Evolutionary conservation across 495 filamentous ascomycete genomes (phyloP).

Genomic region (Penicillium steckii): DNA sequence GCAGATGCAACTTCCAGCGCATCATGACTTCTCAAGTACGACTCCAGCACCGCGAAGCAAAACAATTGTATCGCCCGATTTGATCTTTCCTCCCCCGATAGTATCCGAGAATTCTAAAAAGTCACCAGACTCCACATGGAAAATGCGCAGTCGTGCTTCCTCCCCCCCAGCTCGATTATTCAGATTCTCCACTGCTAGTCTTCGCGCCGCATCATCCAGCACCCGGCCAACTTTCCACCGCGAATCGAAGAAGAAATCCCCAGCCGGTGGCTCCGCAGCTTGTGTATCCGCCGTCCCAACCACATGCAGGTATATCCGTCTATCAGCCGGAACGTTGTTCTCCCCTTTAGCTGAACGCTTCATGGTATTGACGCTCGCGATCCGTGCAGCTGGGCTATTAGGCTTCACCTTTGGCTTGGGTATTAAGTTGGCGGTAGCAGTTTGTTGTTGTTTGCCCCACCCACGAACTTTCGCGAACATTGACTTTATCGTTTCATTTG

Average conservation of each 20-base stretch:
- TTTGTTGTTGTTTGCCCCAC: slow-evolving; percentile 66
- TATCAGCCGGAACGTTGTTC: slow-evolving; percentile 70
- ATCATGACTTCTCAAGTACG: slow-evolving; percentile 41
- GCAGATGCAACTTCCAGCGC: neutral
- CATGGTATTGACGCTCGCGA: slow-evolving; percentile 66
- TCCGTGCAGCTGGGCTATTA: slow-evolving; percentile 54
- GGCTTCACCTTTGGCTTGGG: slow-evolving; percentile 57
- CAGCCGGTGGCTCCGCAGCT: slow-evolving; percentile 71
- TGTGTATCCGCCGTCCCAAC: slow-evolving; percentile 74
- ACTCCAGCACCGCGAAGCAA: slow-evolving; percentile 79
- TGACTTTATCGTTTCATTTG: slow-evolving; percentile 50
- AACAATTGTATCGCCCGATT: slow-evolving; percentile 84
- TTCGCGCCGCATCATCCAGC: slow-evolving; percentile 82
- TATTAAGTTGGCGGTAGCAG: slow-evolving; percentile 36
- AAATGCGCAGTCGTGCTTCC: slow-evolving; percentile 76
- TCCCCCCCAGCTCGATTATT: slow-evolving; percentile 82
- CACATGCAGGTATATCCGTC: slow-evolving; percentile 80
- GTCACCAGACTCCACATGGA: slow-evolving; percentile 86
- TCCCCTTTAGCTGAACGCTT: slow-evolving; percentile 91
- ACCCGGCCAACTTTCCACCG: slow-evolving; percentile 88
- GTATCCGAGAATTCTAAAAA: slow-evolving; percentile 85
- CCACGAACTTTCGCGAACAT: slow-evolving; percentile 63
- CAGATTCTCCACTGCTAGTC: slow-evolving; percentile 77
- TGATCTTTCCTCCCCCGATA: slow-evolving; percentile 59
- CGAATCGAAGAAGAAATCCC: slow-evolving; percentile 78